Conservation (phyloP, 2,329 filamentous ascomycete species). For the Trichoderma gracile region DNA sequence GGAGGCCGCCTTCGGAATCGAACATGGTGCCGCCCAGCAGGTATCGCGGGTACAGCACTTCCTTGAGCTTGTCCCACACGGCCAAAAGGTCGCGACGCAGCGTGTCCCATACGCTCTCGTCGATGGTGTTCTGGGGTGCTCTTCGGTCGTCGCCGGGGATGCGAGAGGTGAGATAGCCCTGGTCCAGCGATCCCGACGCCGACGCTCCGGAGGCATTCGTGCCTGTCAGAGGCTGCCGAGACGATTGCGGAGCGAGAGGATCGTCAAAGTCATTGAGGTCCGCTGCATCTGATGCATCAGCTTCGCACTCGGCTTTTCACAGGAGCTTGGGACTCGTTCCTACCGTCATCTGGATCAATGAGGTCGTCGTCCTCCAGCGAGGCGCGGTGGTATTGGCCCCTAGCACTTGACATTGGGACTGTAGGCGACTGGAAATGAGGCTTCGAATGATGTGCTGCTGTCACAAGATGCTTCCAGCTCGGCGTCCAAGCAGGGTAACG, state of each 20-base stretch:
- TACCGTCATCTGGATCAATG: slow-evolving; percentile 79
- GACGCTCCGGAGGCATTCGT: slow-evolving; percentile 71
- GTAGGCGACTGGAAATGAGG: not conserved
- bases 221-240: slow-evolving; percentile 78
- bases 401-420: slow-evolving; percentile 48
- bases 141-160: slow-evolving; percentile 92
- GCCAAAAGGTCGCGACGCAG: slow-evolving; percentile 86
- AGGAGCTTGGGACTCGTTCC: not conserved
- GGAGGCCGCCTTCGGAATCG: slow-evolving; percentile 54
- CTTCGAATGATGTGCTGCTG: not conserved
- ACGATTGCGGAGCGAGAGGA: slow-evolving; percentile 67
- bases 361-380: slow-evolving; percentile 67
- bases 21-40: slow-evolving; percentile 73
- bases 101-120: slow-evolving; percentile 98
- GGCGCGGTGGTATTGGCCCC: slow-evolving; percentile 62
- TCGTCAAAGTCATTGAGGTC: slow-evolving; percentile 93
- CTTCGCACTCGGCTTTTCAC: not conserved
- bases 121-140: slow-evolving; percentile 89
- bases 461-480: not conserved
- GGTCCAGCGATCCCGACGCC: slow-evolving; percentile 59
- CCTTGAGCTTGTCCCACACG: slow-evolving; percentile 97
- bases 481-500: not conserved
- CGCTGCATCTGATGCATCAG: slow-evolving; percentile 50
- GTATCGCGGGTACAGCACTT: slow-evolving; percentile 95
- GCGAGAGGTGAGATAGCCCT: slow-evolving; percentile 81